Base-by-base conservation (phyloP, 2,329 filamentous ascomycete genomes). In the Alternaria triticina region DNA sequence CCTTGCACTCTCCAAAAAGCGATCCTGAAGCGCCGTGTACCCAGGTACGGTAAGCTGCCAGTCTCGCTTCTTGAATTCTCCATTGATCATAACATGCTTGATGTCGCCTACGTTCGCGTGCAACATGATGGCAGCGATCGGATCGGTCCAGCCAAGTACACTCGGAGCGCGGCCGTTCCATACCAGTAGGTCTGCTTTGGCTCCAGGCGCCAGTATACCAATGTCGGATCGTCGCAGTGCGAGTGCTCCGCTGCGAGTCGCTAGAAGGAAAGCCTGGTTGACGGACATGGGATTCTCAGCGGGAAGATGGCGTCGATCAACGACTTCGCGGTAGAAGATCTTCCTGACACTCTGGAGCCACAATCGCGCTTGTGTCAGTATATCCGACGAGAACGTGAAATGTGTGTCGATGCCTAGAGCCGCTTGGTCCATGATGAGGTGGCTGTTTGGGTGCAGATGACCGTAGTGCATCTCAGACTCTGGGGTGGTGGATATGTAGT, bases 391-490 rank as follows among this genome's bases (percentile, higher is more conserved):
- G 71, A 82, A 87, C 10, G 84, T 84, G 63, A 85, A 84, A 68
- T 86, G 83, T 0, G 85, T 87, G 69, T 88, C 86, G 10, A 88
- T 78, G 3, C 86, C 86, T 0, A 88, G 79, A 2, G 85, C 74
- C 1, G 81, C 82, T 64, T 88, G 85, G 68, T 88, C 86, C 27
- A 81, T 81, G 27, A 84, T 77, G 9, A 79, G 71, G 57, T 84
- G 79, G 17, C 77, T 80, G 40, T 75, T 70, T 1, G 81, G 79
- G 61, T 88, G 84, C 0, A 76, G 79, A 67, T 87, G 85, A n/a
- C 87, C 86, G 73, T 84, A 88, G 71, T 87, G 85, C 80, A 87
- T 84, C 68, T 89, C 87, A 0, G 85, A 86, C 69, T 89, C 87
- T 2, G 86, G 86, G 0, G 87, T 88, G 61, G 86, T 86, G 55